Evolutionary conservation across 495 filamentous ascomycete genomes (phyloP), one percentile per base, ranked within the genome.

Genomic region (Podospora pseudocomata): DNA sequence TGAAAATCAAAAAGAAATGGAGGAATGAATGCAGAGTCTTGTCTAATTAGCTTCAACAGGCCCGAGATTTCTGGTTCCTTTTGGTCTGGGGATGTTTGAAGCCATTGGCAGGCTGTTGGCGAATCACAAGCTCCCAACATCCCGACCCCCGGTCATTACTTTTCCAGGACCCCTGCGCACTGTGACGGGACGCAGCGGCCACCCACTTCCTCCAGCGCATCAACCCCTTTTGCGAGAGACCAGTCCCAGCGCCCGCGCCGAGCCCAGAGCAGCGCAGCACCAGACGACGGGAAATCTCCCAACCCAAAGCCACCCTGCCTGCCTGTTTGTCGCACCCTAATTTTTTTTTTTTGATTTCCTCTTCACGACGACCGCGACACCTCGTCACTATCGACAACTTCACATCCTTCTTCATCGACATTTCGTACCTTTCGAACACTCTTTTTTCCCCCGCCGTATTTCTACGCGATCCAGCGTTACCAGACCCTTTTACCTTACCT

Each of bases 401-500:
- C 66, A 49, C 66, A 67, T 69, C 66, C 65, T 62, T 70, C 69
- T 58, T 63, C 71, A 75, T 71, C 71, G 67, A 65, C 73, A 72
- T 76, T 75, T 75, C 68, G 68, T 76, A 72, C 72, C 67, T 73
- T 70, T 77, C 69, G 67, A 69, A 71, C 75, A 71, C 73, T 76
- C 73, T 69, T 75, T 63, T 63, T 63, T 75, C 73, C 60, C 27
- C 59, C 55, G 32, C 27, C 70, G 69, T 73, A 78, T 77, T 73
- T 39, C 59, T 77, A 77, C 75, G 73, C 76, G 73, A 67, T 71
- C 72, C 69, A 75, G 73, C 73, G 70, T 75, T 74, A 74, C 68
- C 65, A 72, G 70, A 70, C 44, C 27, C 19, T 28, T 32, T 30
- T 61, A 23, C 59, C 16, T 27, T 27, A 39, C 20, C 20, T 23